Conservation (phyloP, 176 grass and related monocot genomes). For the Eragrostis nindensis region DNA sequence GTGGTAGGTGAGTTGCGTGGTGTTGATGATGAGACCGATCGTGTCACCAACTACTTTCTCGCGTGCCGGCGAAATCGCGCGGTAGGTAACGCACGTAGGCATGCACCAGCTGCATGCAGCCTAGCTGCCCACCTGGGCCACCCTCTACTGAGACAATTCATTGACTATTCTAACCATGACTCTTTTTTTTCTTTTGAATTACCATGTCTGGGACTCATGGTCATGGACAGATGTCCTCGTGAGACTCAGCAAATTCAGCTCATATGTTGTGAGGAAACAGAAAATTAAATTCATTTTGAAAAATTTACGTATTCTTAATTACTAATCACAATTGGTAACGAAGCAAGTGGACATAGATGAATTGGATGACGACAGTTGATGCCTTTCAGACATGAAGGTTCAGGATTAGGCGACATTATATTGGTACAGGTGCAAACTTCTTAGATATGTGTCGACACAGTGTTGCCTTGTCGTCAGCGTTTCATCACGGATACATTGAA, state of each 20-base stretch:
- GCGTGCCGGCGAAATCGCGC: neutral
- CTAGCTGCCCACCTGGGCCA: neutral
- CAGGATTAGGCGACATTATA: too few relatives aligned
- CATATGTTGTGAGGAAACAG: neutral
- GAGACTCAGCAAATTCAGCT: neutral
- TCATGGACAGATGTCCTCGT: neutral
- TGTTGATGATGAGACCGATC: neutral
- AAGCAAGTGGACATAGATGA: neutral
- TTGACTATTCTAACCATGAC: neutral
- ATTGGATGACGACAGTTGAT: neutral
- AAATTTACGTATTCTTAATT: neutral
- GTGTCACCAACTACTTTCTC: neutral
- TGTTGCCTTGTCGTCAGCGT: too few relatives aligned
- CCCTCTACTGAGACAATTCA: neutral
- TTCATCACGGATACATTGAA: too few relatives aligned
- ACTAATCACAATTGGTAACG: neutral
- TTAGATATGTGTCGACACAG: neutral
- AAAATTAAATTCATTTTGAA: neutral
- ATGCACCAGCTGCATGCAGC: neutral
- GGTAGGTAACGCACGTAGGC: neutral
- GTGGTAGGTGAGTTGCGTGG: slow-evolving; percentile 13
- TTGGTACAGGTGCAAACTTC: neutral
- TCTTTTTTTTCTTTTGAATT: too few relatives aligned
- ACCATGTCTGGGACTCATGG: too few relatives aligned
- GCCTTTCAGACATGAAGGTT: neutral